Base-by-base conservation (phyloP, 805 yeast species). In the Ogataea nakhonphanomensis region DNA sequence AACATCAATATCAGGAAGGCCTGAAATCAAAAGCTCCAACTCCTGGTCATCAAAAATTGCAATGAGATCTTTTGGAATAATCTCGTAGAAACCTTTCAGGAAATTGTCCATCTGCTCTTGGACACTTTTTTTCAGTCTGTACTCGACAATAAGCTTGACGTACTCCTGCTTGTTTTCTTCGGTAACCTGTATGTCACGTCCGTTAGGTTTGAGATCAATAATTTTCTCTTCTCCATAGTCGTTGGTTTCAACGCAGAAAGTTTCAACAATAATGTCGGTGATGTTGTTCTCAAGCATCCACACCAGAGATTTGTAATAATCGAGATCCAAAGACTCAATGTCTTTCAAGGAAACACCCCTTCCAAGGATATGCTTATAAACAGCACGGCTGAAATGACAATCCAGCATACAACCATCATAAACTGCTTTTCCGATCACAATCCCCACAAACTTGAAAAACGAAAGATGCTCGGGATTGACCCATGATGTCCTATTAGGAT, bases 261-360 rank as follows among this genome's bases (percentile, higher is more conserved):
- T 91, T 61, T 93, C 99, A 15, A 88, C 89, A 42, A 93, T 86
- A 27, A 93, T 82, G 61, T 90, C 98, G 0, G 98, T 91, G 38
- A 93, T 91, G 63, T 93, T 96, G 64, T 93, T 93, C 53, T 91
- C 96, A 39, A 93, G 67, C 85, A 93, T 93, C 99, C 99, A 93
- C 56, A 82, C 74, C 54, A 93, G 66, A 2, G 96, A 87, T 61
- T 90, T 91, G 66, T 84, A 89, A 58, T 93, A 93, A 46, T 88
- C 96, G 42, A 87, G 70, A 61, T 93, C 99, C 45, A 93, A 70
- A 0, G 90, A 84, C 59, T 93, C 98, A 88, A 93, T 84, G 58
- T 93, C 99, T 54, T 86, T 87, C 54, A 93, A 71, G 0, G 95
- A 77, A 8, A 90, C 96, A 1, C 83, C 71, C 43, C 80, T 75